phyloP scores from a whole-genome alignment of 148 eudicot genomes.

The Vaccinium darrowii region DNA sequence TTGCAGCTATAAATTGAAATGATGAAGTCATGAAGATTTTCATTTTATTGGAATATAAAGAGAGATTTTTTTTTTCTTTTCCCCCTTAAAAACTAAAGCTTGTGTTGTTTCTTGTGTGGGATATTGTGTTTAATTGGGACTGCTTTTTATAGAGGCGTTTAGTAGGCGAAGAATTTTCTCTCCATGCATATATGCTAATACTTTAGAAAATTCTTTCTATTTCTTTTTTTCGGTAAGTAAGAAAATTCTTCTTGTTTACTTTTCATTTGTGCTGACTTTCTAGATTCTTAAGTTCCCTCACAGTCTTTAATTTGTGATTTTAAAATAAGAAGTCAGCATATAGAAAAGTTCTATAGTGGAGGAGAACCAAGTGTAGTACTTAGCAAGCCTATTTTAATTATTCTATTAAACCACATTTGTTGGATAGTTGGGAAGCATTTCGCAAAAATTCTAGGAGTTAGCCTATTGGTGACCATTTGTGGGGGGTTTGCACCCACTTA shows the following conservation, averaged over 20 bases:
- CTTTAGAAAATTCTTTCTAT: not conserved
- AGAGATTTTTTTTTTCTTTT: not conserved
- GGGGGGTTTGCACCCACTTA: no score
- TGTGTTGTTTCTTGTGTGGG: not conserved
- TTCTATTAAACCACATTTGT: no score
- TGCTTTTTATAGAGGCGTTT: not conserved
- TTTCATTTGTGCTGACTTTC: not conserved
- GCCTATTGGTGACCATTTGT: no score
- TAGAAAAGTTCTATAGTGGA: no score
- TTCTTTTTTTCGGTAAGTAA: no score
- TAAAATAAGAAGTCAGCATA: no score
- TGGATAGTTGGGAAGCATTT: no score
- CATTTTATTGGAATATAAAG: not conserved
- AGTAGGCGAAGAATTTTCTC: not conserved
- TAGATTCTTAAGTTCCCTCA: no score
- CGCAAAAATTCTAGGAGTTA: no score
- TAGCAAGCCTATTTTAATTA: no score
- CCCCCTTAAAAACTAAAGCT: not conserved
- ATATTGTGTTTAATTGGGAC: not conserved
- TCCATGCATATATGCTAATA: not conserved
- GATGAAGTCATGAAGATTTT: not conserved
- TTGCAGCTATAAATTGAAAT: conserved; percentile 1
- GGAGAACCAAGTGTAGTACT: no score
- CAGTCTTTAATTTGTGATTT: no score
- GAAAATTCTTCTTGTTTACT: not conserved